Percentiles rank a stretch among this genome's conserved stretches.
phyloP scores from a whole-genome alignment of 1,284 basidiomycete species.

The Fomitopsis pinicola region DNA sequence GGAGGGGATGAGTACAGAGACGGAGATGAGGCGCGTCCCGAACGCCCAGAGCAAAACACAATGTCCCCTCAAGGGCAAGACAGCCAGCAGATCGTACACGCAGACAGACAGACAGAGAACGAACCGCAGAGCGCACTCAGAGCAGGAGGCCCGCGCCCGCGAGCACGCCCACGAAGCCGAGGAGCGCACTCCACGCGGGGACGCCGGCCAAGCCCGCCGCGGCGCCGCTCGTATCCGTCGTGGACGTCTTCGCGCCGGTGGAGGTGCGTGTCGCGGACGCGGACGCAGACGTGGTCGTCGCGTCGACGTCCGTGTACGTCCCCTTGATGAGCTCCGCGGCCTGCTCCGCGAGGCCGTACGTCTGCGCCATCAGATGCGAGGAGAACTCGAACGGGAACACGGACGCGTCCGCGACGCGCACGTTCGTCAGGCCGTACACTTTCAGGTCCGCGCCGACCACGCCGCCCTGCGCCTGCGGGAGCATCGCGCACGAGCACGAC shows the following conservation, averaged over 20 bases:
- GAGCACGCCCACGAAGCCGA: background rate
- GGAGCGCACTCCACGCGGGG: background rate
- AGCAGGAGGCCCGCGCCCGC: background rate
- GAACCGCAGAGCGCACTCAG: background rate
- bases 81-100: background rate
- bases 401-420: constrained; percentile 28
- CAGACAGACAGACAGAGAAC: too few relatives aligned
- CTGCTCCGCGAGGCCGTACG: constrained; percentile 71
- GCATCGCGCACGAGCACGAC: constrained; percentile 58
- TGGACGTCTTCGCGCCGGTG: background rate
- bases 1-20: too few relatives aligned
- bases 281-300: background rate
- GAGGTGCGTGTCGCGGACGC: background rate
- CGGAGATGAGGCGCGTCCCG: too few relatives aligned
- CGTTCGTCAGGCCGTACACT: constrained; percentile 52
- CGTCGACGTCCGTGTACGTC: constrained; percentile 1
- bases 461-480: constrained; percentile 56
- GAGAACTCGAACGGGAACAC: constrained; percentile 52
- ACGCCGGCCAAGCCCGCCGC: background rate
- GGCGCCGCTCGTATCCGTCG: background rate
- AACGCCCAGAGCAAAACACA: too few relatives aligned
- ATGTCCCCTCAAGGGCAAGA: too few relatives aligned
- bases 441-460: constrained; percentile 60
- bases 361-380: constrained; percentile 49
- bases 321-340: constrained; percentile 53